These are phyloP conservation scores for Globisporangium sylvaticum DNA, from an alignment of 352 stramenopile genomes.

Conservation along the genomic window DNA sequence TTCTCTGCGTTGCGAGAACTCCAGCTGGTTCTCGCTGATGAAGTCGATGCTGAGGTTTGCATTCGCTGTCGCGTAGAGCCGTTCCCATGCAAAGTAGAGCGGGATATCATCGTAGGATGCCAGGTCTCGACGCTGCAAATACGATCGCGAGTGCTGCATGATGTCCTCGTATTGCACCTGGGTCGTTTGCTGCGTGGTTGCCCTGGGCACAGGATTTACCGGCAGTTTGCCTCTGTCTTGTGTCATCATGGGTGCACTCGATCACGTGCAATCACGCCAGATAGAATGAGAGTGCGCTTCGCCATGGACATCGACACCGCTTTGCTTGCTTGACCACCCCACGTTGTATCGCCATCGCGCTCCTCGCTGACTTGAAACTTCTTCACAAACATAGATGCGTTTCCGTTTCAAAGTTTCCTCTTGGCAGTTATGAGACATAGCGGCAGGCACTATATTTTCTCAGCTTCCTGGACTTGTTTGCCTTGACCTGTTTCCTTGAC, in stretches of 20 bases:
- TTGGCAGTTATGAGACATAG: slow-evolving; percentile 8
- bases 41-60: slow-evolving; percentile 46
- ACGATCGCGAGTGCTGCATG: slow-evolving; percentile 29
- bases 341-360: not conserved
- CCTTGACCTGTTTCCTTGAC: not conserved
- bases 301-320: not conserved
- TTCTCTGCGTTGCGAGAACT: slow-evolving; percentile 29
- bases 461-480: not conserved
- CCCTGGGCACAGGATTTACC: not conserved
- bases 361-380: slow-evolving; percentile 1
- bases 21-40: slow-evolving; percentile 25
- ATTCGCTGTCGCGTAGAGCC: slow-evolving; percentile 42
- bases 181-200: not conserved
- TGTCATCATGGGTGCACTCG: not conserved
- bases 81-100: slow-evolving; percentile 54
- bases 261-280: not conserved
- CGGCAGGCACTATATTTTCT: not conserved
- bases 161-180: slow-evolving; percentile 28
- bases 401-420: not conserved
- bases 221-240: not conserved
- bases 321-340: not conserved
- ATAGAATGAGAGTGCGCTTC: not conserved
- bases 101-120: slow-evolving; percentile 44
- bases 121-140: slow-evolving; percentile 36
- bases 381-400: not conserved